These are phyloP conservation scores for Chytridiales sp. DNA, from an alignment of 371 early-diverging fungal genomes.

Conservation along the genomic window DNA sequence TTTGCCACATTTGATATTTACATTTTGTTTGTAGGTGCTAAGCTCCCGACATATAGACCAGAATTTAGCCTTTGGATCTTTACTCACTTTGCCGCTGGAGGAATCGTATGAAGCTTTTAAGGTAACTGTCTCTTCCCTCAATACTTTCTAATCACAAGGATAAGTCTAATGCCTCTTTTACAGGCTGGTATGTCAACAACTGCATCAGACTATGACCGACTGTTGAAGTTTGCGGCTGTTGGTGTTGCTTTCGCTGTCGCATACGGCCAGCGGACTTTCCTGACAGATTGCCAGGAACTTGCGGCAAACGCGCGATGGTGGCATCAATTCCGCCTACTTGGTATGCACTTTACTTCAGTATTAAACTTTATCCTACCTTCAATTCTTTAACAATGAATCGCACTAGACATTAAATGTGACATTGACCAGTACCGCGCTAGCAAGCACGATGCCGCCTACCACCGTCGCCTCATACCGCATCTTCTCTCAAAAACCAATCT, in stretches of 20 bases:
- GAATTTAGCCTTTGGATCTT: constrained; percentile 39
- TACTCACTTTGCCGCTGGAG: constrained; percentile 36
- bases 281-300: constrained; percentile 39
- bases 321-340: constrained; percentile 46
- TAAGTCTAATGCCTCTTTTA: neutral
- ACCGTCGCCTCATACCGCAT: constrained; percentile 37
- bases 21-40: constrained; percentile 20
- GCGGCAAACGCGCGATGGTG: constrained; percentile 51
- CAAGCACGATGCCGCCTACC: constrained; percentile 35
- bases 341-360: constrained; percentile 22
- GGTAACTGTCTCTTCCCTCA: constrained; percentile 18
- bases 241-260: constrained; percentile 39
- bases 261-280: constrained; percentile 49
- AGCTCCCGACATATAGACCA: constrained; percentile 34
- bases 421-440: constrained; percentile 31
- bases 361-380: neutral
- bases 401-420: constrained; percentile 45
- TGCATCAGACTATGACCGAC: constrained; percentile 41
- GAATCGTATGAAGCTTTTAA: constrained; percentile 43
- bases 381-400: neutral
- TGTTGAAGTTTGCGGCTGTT: constrained; percentile 43
- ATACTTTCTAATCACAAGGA: neutral
- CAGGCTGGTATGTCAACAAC: constrained; percentile 39
- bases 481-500: constrained; percentile 41
- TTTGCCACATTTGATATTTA: neutral